Evolutionary conservation across 176 grass and related monocot genomes (phyloP), one percentile per base, ranked within the genome.

Genomic region (Carex myosuroides): DNA sequence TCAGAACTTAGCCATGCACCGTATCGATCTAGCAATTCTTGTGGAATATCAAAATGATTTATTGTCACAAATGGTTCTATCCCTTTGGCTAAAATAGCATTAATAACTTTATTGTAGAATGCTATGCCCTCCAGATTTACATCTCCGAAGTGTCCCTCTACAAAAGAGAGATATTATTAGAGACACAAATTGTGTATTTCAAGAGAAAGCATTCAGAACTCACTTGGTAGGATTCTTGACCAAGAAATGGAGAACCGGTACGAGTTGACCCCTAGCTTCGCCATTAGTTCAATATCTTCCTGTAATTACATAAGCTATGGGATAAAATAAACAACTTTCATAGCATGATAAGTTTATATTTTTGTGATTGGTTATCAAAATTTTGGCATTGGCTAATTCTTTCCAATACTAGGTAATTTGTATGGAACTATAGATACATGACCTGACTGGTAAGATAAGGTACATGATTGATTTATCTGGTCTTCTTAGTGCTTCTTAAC

Each of bases 191-290:
- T 12, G 59, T 82, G 16, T 50, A 14, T 82, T 46, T 66, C 7
- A 33, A 68, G 66, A 0, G 20, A 26, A 17, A 81, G 21, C 30
- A 59, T 44, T 61, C n/a, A 57, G 13, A 84, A 54, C 89, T 86
- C 80, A 92, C 87, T 92, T 64, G 93, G 93, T 20, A 96, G 62
- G 79, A 92, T 88, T 71, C 93, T 89, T 64, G 93, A 33, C 91
- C 87, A 92, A 29, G 93, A 61, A 86, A 92, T 92, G 74, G 93
- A 96, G 87, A 96, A 95, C 32, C 94, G 75, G 79, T 96, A 96
- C 0, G 89, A 88, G 84, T 91, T 93, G 20, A 91, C 64, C 26
- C 94, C 91, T 54, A 96, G 67, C 20, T 81, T 85, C 29, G 77
- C 72, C 91, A 96, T 91, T 60, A 85, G 30, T 1, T 89, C 70